Percentiles rank a stretch among this genome's conserved stretches.
Conservation (phyloP, 495 filamentous ascomycete species). For the Chaetomium fimeti region DNA sequence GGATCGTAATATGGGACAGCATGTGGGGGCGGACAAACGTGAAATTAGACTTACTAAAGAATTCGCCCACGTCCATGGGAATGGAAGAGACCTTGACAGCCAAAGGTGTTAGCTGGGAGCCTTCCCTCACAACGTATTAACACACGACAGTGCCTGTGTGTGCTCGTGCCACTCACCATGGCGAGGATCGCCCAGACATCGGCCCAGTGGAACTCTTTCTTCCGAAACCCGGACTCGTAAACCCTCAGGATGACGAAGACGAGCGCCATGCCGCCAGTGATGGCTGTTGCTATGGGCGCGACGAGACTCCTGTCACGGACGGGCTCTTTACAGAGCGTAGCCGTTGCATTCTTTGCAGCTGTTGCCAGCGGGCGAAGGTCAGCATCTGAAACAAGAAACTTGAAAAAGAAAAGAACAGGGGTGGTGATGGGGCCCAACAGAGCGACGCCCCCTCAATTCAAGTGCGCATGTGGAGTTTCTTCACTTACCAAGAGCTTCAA, state of each 20-base stretch:
- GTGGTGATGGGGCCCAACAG: too few relatives aligned
- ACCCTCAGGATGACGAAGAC: not conserved
- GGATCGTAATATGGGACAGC: not conserved
- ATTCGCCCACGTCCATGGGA: conserved; percentile 6
- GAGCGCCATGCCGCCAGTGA: not conserved
- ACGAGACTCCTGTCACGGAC: not conserved
- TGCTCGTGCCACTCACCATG: not conserved
- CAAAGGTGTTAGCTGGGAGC: not conserved
- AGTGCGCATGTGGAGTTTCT: too few relatives aligned
- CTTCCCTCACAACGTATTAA: not conserved
- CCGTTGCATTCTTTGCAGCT: conserved; percentile 4
- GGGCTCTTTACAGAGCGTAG: conserved; percentile 4
- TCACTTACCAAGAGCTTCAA: not conserved
- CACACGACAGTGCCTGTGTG: not conserved
- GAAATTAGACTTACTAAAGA: not conserved
- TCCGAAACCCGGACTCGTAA: not conserved
- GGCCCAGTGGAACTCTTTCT: not conserved
- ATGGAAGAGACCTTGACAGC: not conserved
- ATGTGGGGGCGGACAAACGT: not conserved
- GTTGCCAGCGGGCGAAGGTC: not conserved
- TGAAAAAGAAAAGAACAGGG: too few relatives aligned
- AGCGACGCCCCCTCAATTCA: too few relatives aligned
- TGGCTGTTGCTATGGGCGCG: not conserved
- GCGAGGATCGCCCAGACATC: not conserved
- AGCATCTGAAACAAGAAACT: not conserved